Conservation (phyloP, 2,329 filamentous ascomycete species). For the Nemania sp. region DNA sequence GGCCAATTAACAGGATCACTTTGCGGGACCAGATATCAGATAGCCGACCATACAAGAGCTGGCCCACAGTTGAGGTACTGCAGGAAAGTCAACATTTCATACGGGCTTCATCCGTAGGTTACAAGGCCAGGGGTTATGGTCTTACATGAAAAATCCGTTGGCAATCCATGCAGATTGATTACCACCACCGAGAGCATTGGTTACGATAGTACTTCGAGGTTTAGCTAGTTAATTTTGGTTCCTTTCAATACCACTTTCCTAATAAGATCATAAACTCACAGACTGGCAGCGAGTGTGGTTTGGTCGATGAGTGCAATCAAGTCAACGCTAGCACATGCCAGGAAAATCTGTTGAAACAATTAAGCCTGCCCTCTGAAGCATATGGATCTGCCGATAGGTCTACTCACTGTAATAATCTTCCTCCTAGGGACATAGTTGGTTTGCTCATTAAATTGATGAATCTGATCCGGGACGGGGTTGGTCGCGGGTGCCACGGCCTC, state of each 20-base stretch:
- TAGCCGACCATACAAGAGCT: slow-evolving; percentile 50
- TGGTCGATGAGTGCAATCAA: slow-evolving; percentile 61
- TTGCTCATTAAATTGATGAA: slow-evolving; percentile 54
- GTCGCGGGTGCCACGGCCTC: slow-evolving; percentile 1
- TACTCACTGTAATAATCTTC: slow-evolving; percentile 53
- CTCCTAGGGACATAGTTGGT: slow-evolving; percentile 57
- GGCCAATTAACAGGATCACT: slow-evolving; percentile 43
- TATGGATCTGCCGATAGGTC: background rate
- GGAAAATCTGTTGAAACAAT: slow-evolving; percentile 51
- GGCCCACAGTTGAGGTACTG: slow-evolving; percentile 51
- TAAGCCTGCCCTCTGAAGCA: background rate
- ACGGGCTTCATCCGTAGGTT: background rate
- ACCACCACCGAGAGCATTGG: slow-evolving; percentile 52
- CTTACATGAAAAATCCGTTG: slow-evolving; percentile 58
- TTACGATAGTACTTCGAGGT: too few species aligned
- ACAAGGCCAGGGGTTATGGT: background rate
- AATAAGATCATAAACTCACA: too few species aligned
- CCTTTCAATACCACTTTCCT: too few species aligned
- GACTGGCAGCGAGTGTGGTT: slow-evolving; percentile 57
- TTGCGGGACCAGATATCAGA: slow-evolving; percentile 54
- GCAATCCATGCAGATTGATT: slow-evolving; percentile 59
- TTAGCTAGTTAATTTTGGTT: too few species aligned
- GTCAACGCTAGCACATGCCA: slow-evolving; percentile 59
- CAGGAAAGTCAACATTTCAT: background rate
- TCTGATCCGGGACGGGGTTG: slow-evolving; percentile 1